phyloP scores from a whole-genome alignment of 2,329 filamentous ascomycete species.

The Trichoderma simmonsii region DNA sequence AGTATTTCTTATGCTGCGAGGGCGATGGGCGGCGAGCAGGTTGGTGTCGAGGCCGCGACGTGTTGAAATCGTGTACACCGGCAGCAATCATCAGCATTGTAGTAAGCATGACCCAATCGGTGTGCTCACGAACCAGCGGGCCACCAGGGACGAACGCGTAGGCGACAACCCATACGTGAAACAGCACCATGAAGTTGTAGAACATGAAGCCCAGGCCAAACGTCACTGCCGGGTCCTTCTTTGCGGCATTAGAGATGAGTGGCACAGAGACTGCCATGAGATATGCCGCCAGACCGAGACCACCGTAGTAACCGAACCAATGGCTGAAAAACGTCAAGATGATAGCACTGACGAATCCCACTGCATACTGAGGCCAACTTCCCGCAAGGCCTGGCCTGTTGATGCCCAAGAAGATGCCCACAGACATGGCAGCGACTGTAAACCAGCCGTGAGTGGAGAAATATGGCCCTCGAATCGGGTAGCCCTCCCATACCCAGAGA shows the following conservation, averaged over 20 bases:
- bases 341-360: conserved; percentile 76
- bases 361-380: conserved; percentile 75
- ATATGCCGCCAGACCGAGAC: conserved; percentile 70
- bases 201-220: conserved; percentile 88
- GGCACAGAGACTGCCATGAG: conserved; percentile 75
- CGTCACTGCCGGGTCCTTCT: conserved; percentile 70
- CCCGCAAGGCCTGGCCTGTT: conserved; percentile 67
- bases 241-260: conserved; percentile 71
- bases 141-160: conserved; percentile 98
- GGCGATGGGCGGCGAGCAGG: conserved; percentile 29
- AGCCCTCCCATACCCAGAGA: conserved; percentile 96
- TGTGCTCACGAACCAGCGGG: conserved; percentile 86
- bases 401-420: conserved; percentile 73
- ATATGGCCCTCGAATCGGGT: conserved; percentile 82
- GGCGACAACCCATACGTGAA: conserved; percentile 97
- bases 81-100: conserved; percentile 82
- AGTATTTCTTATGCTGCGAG: conserved; percentile 50
- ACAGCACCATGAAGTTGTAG: conserved; percentile 93
- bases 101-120: conserved; percentile 88
- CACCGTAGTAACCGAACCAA: conserved; percentile 90
- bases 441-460: conserved; percentile 86
- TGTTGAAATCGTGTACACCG: conserved; percentile 72
- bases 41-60: conserved; percentile 44
- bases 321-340: conserved; percentile 72
- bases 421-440: conserved; percentile 83